Evolutionary conservation across 148 eudicot genomes (phyloP).

Genomic region (Simmondsia chinensis): DNA sequence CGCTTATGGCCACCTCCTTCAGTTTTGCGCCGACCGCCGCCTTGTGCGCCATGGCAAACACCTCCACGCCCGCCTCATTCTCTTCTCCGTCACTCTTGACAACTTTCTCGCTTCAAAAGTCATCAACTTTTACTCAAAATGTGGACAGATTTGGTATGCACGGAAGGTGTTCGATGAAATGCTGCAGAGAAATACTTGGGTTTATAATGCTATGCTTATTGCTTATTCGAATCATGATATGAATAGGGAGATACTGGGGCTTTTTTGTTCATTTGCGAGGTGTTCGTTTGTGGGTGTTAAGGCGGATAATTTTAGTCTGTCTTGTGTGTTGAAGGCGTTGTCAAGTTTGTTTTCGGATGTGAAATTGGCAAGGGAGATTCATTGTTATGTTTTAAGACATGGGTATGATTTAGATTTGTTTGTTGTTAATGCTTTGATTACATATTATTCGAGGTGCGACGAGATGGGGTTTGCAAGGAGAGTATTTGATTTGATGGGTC

Average conservation of each 20-base stretch:
- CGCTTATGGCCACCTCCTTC: slow-evolving; percentile 42
- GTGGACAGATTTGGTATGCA: slow-evolving; percentile 18
- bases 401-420: slow-evolving; percentile 49
- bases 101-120: slow-evolving; percentile 63
- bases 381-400: slow-evolving; percentile 27
- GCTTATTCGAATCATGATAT: slow-evolving; percentile 23
- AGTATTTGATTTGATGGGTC: slow-evolving; percentile 36
- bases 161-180: slow-evolving; percentile 59
- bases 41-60: slow-evolving; percentile 39
- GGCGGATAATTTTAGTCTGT: slow-evolving; percentile 40
- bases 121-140: slow-evolving; percentile 37
- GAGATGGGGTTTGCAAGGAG: slow-evolving; percentile 40
- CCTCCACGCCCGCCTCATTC: slow-evolving; percentile 43
- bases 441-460: slow-evolving; percentile 45
- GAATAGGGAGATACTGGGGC: slow-evolving; percentile 17
- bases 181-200: slow-evolving; percentile 37
- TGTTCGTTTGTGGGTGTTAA: slow-evolving; percentile 1
- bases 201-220: slow-evolving; percentile 46
- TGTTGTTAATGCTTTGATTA: slow-evolving; percentile 47
- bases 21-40: slow-evolving; percentile 38
- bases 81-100: slow-evolving; percentile 21
- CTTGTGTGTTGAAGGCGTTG: slow-evolving; percentile 45
- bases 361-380: slow-evolving; percentile 27
- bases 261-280: slow-evolving; percentile 22
- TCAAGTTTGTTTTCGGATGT: slow-evolving; percentile 26